phyloP scores from a whole-genome alignment of 2,329 filamentous ascomycete genomes.

The Fusarium sp. region DNA sequence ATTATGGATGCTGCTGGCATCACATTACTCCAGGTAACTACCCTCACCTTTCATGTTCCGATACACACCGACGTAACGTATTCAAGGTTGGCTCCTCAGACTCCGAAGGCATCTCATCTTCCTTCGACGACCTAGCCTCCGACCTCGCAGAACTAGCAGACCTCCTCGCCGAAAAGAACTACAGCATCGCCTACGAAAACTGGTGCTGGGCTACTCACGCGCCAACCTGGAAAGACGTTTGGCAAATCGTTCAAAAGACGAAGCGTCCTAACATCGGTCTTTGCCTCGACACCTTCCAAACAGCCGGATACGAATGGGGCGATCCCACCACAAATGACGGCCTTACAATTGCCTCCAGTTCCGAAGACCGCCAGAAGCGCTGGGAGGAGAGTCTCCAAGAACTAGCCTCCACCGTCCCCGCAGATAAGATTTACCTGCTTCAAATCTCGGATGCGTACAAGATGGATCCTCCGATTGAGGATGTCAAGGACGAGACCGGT shows the following conservation, averaged over 20 bases:
- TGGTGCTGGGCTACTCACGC: constrained; percentile 84
- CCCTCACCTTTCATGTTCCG: too few relatives aligned
- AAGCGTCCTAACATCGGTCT: constrained; percentile 76
- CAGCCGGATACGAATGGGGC: constrained; percentile 77
- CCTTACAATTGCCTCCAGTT: constrained; percentile 58
- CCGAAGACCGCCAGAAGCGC: constrained; percentile 60
- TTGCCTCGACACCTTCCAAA: constrained; percentile 84
- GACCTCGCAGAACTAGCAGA: constrained; percentile 75
- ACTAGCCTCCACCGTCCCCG: constrained; percentile 67
- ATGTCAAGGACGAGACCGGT: constrained; percentile 60
- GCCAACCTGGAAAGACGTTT: constrained; percentile 75
- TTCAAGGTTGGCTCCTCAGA: constrained; percentile 72
- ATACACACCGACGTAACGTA: too few relatives aligned
- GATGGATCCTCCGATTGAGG: constrained; percentile 65
- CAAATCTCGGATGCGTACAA: constrained; percentile 82
- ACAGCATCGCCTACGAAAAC: constrained; percentile 80
- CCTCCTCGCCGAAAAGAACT: constrained; percentile 66
- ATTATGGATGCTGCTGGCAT: constrained; percentile 78
- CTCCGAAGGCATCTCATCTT: constrained; percentile 64
- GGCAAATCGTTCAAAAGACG: constrained; percentile 73
- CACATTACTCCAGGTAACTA: constrained; percentile 73
- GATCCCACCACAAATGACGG: constrained; percentile 76
- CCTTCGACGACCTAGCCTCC: constrained; percentile 63
- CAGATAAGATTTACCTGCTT: constrained; percentile 78
- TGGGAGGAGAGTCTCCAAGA: constrained; percentile 68